Evolutionary conservation across 83 land plant genomes (phyloP), one percentile per base, ranked within the genome.

Genomic region (Picea abies): DNA sequence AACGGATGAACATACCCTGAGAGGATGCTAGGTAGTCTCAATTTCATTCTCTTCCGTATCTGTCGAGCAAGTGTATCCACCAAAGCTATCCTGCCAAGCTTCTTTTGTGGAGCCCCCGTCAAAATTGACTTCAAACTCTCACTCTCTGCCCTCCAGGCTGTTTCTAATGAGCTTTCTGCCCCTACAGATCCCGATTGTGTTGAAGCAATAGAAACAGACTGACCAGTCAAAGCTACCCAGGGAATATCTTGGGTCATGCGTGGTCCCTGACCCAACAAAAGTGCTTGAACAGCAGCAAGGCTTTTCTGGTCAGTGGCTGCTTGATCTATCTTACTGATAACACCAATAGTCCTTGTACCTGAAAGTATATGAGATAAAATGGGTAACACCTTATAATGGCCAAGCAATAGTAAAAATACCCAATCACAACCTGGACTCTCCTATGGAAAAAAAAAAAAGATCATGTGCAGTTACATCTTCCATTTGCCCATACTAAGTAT

Each of bases 221-320:
- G 99, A 64, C 99, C 99, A 87, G 96, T 98, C 79, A 98, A 87
- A 72, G 99, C 99, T 83, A 96, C 97, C 99, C 99, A 98, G 23
- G 97, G 91, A 70, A 96, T 88, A 65, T 98, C 99, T 63, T 86
- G 56, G 61, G 97, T 87, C 12, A 76, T 88, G 39, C 93, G 90
- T 37, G 99, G 99, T 17, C 99, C 99, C 71, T 96, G 97, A 78
- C 91, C 91, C 75, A 89, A 63, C 15, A 98, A 86, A 63, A 98
- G 92, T 65, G 99, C 99, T 90, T 94, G 96, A 65, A 96, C 97
- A 56, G 99, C 99, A 63, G 97, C 96, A 85, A 98, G 90, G 39
- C 88, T 80, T 86, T 95, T 91, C 62, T 85, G 94, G 67, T 98
- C 99, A 79, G 93, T 82, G 6, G 96, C 90, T 65, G 96, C 98